A percentile compares a stretch with the other conserved stretches of the same genome.
Evolutionary conservation across 768 basidiomycete genomes (phyloP).

Genomic region (Leccinum imitatum): DNA sequence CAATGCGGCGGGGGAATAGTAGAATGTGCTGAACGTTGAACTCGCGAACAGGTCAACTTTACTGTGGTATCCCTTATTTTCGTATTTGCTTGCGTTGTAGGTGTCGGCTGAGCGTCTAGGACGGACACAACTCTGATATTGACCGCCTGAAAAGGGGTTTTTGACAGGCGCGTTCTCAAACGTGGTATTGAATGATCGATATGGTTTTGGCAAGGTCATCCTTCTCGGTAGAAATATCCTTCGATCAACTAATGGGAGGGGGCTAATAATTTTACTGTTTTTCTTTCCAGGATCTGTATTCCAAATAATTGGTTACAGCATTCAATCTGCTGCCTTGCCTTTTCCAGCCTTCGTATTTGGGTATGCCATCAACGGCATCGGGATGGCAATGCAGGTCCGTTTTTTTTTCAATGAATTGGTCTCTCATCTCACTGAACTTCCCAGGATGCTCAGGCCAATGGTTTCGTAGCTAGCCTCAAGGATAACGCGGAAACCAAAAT

Average conservation of each 20-base stretch:
- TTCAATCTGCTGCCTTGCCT: constrained; percentile 43
- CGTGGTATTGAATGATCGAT: constrained; percentile 27
- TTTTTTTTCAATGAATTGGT: neutral
- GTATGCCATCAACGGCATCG: constrained; percentile 45
- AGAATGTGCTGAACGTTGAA: neutral
- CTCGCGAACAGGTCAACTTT: constrained; percentile 34
- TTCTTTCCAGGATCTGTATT: constrained; percentile 23
- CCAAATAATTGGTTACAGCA: constrained; percentile 33
- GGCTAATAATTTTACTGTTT: neutral
- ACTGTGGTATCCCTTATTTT: constrained; percentile 43
- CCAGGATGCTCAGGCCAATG: constrained; percentile 50
- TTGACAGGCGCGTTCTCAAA: constrained; percentile 34
- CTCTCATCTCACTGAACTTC: neutral
- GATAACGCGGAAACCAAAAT: constrained; percentile 40
- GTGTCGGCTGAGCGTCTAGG: constrained; percentile 9
- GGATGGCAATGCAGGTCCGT: constrained; percentile 46
- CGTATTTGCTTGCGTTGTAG: constrained; percentile 39
- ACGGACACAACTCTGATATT: neutral
- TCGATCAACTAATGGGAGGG: neutral
- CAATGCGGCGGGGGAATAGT: neutral
- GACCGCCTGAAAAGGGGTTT: constrained; percentile 27
- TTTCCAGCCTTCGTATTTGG: constrained; percentile 45
- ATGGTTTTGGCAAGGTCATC: constrained; percentile 36
- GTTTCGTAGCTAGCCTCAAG: constrained; percentile 42
- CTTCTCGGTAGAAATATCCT: constrained; percentile 21